These are phyloP conservation scores for Baorangia bicolor DNA, from an alignment of 768 basidiomycete species.

Conservation along the genomic window DNA sequence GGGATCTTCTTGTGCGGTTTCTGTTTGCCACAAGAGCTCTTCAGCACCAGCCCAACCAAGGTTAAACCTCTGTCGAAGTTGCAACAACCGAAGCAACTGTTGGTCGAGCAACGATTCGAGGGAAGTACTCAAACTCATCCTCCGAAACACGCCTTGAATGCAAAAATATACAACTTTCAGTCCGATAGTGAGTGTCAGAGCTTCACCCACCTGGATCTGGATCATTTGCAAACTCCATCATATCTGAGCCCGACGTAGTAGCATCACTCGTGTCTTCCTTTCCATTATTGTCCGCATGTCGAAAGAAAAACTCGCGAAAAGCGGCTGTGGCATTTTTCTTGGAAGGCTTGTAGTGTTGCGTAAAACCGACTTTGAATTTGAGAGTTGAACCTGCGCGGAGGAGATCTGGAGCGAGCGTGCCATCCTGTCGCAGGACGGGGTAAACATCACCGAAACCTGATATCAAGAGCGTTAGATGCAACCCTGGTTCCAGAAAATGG, in stretches of 20 bases:
- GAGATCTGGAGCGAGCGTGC: conserved; percentile 37
- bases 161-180: conserved; percentile 33
- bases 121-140: conserved; percentile 62
- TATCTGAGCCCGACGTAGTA: not conserved
- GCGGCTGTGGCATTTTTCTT: conserved; percentile 47
- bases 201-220: not conserved
- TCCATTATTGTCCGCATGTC: conserved; percentile 29
- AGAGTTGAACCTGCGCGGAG: conserved; percentile 36
- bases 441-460: conserved; percentile 53
- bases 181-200: not conserved
- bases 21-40: conserved; percentile 44
- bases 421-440: conserved; percentile 49
- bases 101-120: conserved; percentile 62
- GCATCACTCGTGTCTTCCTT: not conserved
- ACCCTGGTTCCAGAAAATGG: conserved; percentile 53
- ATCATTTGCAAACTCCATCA: not conserved
- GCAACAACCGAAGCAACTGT: conserved; percentile 52
- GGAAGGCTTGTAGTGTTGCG: conserved; percentile 57
- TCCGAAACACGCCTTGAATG: conserved; percentile 45
- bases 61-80: conserved; percentile 48
- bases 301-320: conserved; percentile 49
- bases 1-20: conserved; percentile 42
- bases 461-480: conserved; percentile 65
- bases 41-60: conserved; percentile 75
- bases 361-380: conserved; percentile 64